Evolutionary conservation across 2,329 filamentous ascomycete species (phyloP).

Genomic region (Byssochlamys sp.): DNA sequence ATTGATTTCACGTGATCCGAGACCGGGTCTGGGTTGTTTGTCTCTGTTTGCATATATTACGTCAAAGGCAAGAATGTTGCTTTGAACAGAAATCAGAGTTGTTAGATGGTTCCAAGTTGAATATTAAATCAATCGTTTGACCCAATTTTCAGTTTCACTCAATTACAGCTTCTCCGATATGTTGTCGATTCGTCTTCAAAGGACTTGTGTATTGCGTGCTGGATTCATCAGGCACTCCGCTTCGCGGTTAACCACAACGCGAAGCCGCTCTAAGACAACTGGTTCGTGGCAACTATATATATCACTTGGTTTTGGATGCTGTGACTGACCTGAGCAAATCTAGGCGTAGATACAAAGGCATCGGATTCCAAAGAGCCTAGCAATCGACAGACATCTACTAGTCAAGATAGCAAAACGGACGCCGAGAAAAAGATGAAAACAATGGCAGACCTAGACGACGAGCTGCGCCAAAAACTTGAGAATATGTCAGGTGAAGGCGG

Average conservation of each 20-base stretch:
- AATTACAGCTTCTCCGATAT: not conserved
- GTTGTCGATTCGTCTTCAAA: not conserved
- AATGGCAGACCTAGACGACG: slow-evolving; percentile 55
- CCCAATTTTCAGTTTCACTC: not conserved
- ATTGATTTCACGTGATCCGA: not conserved
- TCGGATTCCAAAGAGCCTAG: not conserved
- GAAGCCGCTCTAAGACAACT: not conserved
- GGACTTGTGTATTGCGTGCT: not conserved
- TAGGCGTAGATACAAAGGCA: not conserved
- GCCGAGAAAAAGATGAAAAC: slow-evolving; percentile 41
- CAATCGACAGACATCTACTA: not conserved
- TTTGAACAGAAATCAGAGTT: not conserved
- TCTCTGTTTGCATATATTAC: not conserved
- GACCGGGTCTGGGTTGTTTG: not conserved
- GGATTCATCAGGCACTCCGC: not conserved
- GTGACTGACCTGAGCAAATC: not conserved
- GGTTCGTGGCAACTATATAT: not conserved
- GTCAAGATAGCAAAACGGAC: slow-evolving; percentile 5
- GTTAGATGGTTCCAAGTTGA: no score
- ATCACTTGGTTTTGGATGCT: not conserved
- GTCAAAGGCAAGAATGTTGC: not conserved
- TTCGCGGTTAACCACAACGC: not conserved
- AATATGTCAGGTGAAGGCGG: slow-evolving; percentile 61
- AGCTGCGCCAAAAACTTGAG: slow-evolving; percentile 57
- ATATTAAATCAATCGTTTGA: not conserved